A percentile compares a stretch with the other conserved stretches of the same genome.
Evolutionary conservation across 2,329 filamentous ascomycete genomes (phyloP).

Genomic region (Thelonectria discophora): DNA sequence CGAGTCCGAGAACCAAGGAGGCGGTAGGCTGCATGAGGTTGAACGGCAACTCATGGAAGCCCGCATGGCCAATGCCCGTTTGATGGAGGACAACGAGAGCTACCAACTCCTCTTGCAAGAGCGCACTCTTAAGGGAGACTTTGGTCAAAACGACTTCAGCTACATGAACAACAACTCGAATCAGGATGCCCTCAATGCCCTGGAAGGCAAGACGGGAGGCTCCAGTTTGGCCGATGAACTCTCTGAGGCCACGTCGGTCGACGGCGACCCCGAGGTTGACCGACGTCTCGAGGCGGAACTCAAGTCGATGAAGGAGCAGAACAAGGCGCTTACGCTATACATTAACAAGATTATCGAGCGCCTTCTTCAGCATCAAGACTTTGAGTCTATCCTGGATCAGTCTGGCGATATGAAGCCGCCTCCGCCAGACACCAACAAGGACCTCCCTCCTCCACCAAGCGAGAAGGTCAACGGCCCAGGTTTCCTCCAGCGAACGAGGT

Average conservation of each 20-base stretch:
- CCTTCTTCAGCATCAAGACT: slow-evolving; percentile 91
- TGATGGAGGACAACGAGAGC: slow-evolving; percentile 99
- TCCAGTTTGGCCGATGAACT: slow-evolving; percentile 88
- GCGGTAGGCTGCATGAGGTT: slow-evolving; percentile 86
- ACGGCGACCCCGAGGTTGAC: slow-evolving; percentile 66
- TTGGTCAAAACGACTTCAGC: slow-evolving; percentile 83
- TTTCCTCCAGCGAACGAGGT: slow-evolving; percentile 69
- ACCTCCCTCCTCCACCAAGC: slow-evolving; percentile 75
- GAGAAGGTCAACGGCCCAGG: slow-evolving; percentile 53
- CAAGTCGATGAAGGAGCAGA: slow-evolving; percentile 85
- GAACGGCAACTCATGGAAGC: slow-evolving; percentile 90
- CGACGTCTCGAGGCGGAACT: slow-evolving; percentile 81
- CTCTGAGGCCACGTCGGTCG: slow-evolving; percentile 64
- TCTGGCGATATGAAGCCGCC: slow-evolving; percentile 63
- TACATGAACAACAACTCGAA: slow-evolving; percentile 68
- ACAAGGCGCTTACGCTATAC: slow-evolving; percentile 96
- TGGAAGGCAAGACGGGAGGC: slow-evolving; percentile 63
- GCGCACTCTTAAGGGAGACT: slow-evolving; percentile 94
- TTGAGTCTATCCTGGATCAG: slow-evolving; percentile 91
- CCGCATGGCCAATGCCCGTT: slow-evolving; percentile 91
- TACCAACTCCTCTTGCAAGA: slow-evolving; percentile 95
- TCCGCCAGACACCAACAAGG: slow-evolving; percentile 74
- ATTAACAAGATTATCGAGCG: slow-evolving; percentile 99
- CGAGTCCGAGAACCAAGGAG: slow-evolving; percentile 92
- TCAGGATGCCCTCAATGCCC: slow-evolving; percentile 70